Percentiles rank a stretch among this genome's conserved stretches.
Conservation (phyloP, 2,329 filamentous ascomycete genomes). For the Aspergillus sergii region DNA sequence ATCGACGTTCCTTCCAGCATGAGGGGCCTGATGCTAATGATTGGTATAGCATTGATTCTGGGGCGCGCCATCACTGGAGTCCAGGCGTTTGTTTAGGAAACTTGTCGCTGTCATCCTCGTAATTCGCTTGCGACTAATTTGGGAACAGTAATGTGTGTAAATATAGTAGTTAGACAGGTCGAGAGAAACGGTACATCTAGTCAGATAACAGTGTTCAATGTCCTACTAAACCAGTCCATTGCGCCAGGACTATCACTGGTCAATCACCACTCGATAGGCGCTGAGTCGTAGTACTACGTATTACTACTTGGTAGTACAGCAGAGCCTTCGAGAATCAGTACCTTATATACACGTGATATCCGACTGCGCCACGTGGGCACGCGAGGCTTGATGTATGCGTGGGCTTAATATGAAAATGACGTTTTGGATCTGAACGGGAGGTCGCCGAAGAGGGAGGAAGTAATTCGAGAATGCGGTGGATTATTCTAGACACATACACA, state of each 20-base stretch:
- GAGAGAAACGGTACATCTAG: neutral
- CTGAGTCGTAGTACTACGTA: neutral
- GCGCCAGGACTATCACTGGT: neutral
- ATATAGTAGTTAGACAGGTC: neutral
- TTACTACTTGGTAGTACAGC: constrained; percentile 1
- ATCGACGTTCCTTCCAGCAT: neutral
- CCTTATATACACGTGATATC: constrained; percentile 3
- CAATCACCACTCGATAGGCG: neutral
- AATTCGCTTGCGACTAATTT: neutral
- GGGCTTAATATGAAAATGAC: neutral
- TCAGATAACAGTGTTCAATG: neutral
- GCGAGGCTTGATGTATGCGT: neutral
- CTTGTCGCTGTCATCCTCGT: neutral
- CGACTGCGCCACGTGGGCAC: constrained; percentile 7
- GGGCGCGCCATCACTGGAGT: constrained; percentile 72
- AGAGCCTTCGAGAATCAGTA: constrained; percentile 7
- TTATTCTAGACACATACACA: neutral
- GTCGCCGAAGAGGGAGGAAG: neutral
- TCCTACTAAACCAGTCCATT: neutral
- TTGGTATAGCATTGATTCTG: constrained; percentile 62
- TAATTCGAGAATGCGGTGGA: neutral
- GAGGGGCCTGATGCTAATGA: neutral
- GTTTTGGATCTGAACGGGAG: neutral
- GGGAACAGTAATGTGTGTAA: neutral
- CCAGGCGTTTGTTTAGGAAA: constrained; percentile 71